Evolutionary conservation across 371 early-diverging fungal species (phyloP).

Genomic region (Apophysomyces elegans): DNA sequence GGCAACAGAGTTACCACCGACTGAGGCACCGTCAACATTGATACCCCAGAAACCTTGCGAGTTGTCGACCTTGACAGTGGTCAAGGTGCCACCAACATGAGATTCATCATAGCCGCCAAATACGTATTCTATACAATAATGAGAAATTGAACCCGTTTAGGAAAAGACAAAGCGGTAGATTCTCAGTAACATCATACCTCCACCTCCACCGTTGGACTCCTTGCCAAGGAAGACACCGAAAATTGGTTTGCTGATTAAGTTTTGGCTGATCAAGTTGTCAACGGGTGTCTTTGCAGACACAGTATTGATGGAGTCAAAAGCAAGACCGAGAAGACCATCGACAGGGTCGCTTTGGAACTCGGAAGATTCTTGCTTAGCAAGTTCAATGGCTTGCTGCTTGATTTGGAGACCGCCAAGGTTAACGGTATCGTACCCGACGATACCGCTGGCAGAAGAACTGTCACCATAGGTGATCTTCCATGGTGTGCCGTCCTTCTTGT

Average conservation of each 20-base stretch:
- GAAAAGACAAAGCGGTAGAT: not conserved
- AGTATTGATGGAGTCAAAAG: conserved; percentile 37
- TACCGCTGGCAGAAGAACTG: conserved; percentile 43
- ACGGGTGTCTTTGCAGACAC: conserved; percentile 38
- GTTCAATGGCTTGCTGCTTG: conserved; percentile 40
- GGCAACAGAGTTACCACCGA: not conserved
- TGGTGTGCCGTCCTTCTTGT: conserved; percentile 30
- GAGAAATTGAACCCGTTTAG: not conserved
- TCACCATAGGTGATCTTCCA: conserved; percentile 56
- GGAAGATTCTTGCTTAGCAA: conserved; percentile 38
- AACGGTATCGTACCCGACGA: conserved; percentile 45
- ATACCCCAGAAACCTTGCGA: conserved; percentile 28
- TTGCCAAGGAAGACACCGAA: conserved; percentile 40
- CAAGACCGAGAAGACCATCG: conserved; percentile 53
- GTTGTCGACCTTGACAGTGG: conserved; percentile 28
- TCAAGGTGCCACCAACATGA: conserved; percentile 26
- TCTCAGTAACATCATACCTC: conserved; percentile 24
- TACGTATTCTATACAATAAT: conserved; percentile 26
- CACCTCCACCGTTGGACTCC: conserved; percentile 26
- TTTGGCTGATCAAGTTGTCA: conserved; percentile 28
- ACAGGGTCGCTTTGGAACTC: conserved; percentile 28
- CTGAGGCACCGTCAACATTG: conserved; percentile 13
- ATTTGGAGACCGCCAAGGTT: conserved; percentile 45
- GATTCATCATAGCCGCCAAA: conserved; percentile 37
- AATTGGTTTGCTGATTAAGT: conserved; percentile 22